Base-by-base conservation (phyloP, 163 green algal genomes). In the Scenedesmus sp. region DNA sequence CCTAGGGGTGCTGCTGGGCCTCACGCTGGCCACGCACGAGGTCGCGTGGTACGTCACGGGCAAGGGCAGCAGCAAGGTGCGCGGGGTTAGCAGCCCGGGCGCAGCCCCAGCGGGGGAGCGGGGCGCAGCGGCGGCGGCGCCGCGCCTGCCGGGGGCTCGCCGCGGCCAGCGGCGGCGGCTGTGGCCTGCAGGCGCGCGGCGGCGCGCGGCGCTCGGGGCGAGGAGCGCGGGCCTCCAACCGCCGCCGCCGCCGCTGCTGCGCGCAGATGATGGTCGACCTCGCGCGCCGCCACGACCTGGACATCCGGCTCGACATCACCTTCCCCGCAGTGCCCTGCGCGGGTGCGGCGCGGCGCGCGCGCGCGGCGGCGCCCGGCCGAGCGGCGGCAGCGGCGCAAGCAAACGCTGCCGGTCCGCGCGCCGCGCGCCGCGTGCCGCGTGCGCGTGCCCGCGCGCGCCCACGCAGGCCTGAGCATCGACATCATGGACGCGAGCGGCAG, bases 401-500 rank as follows among this genome's bases (percentile, higher is more conserved):
- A 70, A 18, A 33, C 13, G 18, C 18, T 53, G 36, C 3, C 4
- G n/a, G n/a, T n/a, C n/a, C n/a, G n/a, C n/a, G n/a, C n/a, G n/a
- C n/a, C n/a, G n/a, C n/a, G n/a, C n/a, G n/a, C n/a, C n/a, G n/a
- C n/a, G n/a, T n/a, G n/a, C n/a, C n/a, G n/a, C n/a, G n/a, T n/a
- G n/a, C n/a, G n/a, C n/a, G n/a, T n/a, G n/a, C n/a, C n/a, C n/a
- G n/a, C n/a, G n/a, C 39, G 10, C 10, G 39, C 39, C 39, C 10
- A 47, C 67, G 44, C 85, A 88, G 85, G 78, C 17, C 73, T 90
- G 22, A 88, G 83, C 50, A 64, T 90, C 22, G 85, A 90, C 64
- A 75, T 88, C n/a, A 63, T 90, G 60, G 85, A 90, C 77, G 81
- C 87, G 4, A 81, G 65, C 15, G 85, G 85, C 54, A 89, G 74